Evolutionary conservation across 2,329 filamentous ascomycete genomes (phyloP), one percentile per base, ranked within the genome.

Genomic region (Paracorniculantispora psalliotae): DNA sequence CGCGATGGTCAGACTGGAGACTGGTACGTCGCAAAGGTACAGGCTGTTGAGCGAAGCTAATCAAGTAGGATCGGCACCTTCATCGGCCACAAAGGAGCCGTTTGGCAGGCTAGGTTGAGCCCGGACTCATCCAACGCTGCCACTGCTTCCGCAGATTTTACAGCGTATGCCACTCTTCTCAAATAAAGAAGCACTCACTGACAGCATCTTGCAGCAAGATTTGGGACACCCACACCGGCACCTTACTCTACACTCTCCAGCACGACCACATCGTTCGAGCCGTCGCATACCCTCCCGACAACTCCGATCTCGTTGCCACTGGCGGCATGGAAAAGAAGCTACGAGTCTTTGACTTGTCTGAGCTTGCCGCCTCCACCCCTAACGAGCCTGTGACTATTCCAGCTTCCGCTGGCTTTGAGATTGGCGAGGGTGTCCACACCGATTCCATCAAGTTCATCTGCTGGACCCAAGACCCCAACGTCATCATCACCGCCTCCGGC

Each of bases 251-350:
- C 68, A 92, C 91, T 3, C 83, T 99, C 37, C 87, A 93, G 69
- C 94, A 99, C 73, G 86, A 92, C 64, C 94, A 99, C 73, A 97
- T 99, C 64, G 94, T 97, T 62, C 91, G 94, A 63, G 90, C 93
- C 41, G 85, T 97, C 62, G 92, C 94, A 12, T 97, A 97, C 67
- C 89, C 91, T 2, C 86, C 89, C 46, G 89, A 93, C 66, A 84
- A 87, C 57, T 87, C 86, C 23, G 89, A 90, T n/a, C 87, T 96
- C 59, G 80, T 99, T 28, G 94, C 93, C 6, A 97, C 94, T 0
- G 94, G 93, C 35, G 94, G 94, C 26, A 90, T 90, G 78, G 94
- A 99, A 77, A 97, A 97, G 81, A 97, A 94, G 75, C 83, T 99
- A 55, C 90, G 93, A 56, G 88, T 99, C 63, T 99, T 94, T 69